These are phyloP conservation scores for Aspergillus clavatus DNA, from an alignment of 2,329 filamentous ascomycete species.

Conservation along the genomic window DNA sequence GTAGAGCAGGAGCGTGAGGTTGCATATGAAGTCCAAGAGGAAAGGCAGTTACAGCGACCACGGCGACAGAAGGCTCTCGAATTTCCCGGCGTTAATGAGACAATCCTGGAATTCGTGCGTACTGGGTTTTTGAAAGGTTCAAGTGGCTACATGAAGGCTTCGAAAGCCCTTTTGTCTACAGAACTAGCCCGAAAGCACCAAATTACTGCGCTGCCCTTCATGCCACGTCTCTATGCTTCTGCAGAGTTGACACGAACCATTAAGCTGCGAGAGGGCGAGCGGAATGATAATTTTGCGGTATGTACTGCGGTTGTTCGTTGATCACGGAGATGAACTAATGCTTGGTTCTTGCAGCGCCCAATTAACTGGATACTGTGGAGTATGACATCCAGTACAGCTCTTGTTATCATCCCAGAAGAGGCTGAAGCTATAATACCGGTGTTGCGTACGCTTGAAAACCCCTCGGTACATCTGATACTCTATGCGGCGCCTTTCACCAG, in stretches of 20 bases:
- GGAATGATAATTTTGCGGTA: constrained; percentile 11
- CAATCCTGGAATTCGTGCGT: constrained; percentile 32
- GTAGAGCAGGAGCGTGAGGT: constrained; percentile 56
- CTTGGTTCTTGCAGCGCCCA: constrained; percentile 4
- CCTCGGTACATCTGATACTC: constrained; percentile 45
- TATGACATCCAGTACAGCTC: constrained; percentile 40
- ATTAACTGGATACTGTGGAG: constrained; percentile 62
- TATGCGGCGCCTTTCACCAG: constrained; percentile 59
- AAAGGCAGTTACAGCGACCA: constrained; percentile 53
- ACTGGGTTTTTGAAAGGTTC: neutral
- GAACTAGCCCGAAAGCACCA: constrained; percentile 9
- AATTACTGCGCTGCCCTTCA: neutral
- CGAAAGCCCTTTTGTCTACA: constrained; percentile 4
- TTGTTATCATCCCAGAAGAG: constrained; percentile 61
- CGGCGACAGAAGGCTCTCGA: constrained; percentile 33
- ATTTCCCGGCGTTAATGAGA: constrained; percentile 46
- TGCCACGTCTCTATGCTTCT: constrained; percentile 10
- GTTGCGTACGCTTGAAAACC: constrained; percentile 24
- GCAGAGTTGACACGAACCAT: constrained; percentile 12
- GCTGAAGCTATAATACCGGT: constrained; percentile 51
- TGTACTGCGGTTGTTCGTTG: neutral
- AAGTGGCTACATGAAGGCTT: constrained; percentile 2
- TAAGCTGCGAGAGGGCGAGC: constrained; percentile 2
- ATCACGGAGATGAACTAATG: neutral
- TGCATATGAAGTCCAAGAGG: constrained; percentile 53